A percentile compares a stretch with the other conserved stretches of the same genome.
These are phyloP conservation scores for Verticillium longisporum DNA, from an alignment of 2,329 filamentous ascomycete genomes.

Conservation along the genomic window DNA sequence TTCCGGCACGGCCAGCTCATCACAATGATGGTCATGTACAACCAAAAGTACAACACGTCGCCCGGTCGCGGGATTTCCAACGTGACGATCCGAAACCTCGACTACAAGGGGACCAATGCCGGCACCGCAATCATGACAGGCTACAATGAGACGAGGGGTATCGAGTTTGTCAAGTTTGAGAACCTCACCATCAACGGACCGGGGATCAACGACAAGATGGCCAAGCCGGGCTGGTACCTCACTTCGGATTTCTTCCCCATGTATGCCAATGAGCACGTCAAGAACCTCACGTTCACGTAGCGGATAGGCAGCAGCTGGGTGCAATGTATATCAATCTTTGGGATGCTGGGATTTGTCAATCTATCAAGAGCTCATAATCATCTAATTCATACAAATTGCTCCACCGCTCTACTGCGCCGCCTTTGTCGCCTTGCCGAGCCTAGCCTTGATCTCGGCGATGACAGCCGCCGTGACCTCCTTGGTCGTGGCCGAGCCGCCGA, in stretches of 20 bases:
- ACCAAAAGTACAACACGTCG: slow-evolving; percentile 24
- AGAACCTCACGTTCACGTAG: slow-evolving; percentile 6
- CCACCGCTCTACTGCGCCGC: not conserved
- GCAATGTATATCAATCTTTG: not conserved
- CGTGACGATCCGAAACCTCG: slow-evolving; percentile 13
- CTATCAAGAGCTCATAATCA: not conserved
- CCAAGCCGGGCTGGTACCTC: slow-evolving; percentile 9
- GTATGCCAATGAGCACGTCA: slow-evolving; percentile 14
- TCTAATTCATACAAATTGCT: not conserved
- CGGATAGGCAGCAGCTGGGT: not conserved
- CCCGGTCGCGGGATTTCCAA: slow-evolving; percentile 23
- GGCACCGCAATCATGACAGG: slow-evolving; percentile 11
- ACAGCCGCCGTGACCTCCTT: slow-evolving; percentile 27
- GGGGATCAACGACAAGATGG: slow-evolving; percentile 13
- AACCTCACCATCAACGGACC: slow-evolving; percentile 15
- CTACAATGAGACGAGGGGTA: not conserved
- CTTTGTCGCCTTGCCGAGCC: slow-evolving; percentile 1
- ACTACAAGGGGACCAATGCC: slow-evolving; percentile 10
- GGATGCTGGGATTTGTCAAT: not conserved
- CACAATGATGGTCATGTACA: slow-evolving; percentile 25
- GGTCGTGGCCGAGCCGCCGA: slow-evolving; percentile 38
- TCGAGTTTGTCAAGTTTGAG: slow-evolving; percentile 15
- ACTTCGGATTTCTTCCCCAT: slow-evolving; percentile 7
- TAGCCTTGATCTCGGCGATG: slow-evolving; percentile 6
- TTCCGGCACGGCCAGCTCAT: slow-evolving; percentile 23